These are phyloP conservation scores for Fusarium annulatum DNA, from an alignment of 2,329 filamentous ascomycete genomes.

Conservation along the genomic window DNA sequence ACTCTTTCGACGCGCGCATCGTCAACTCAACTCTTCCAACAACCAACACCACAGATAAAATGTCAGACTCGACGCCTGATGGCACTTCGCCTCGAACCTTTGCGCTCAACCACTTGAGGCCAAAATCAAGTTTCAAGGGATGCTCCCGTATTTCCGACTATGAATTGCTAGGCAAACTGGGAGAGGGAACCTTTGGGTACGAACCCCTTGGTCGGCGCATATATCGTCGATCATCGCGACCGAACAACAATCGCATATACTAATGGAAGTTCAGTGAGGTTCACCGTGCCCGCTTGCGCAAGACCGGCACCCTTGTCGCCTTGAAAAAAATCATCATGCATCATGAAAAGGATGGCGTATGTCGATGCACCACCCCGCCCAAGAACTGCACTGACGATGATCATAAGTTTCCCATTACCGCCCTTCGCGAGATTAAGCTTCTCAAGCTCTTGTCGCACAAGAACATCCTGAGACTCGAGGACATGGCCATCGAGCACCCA, in stretches of 20 bases:
- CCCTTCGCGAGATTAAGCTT: conserved; percentile 96
- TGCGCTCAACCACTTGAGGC: conserved; percentile 66
- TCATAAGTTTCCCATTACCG: conserved; percentile 92
- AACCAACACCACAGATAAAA: conserved; percentile 45
- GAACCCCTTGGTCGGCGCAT: conserved; percentile 44
- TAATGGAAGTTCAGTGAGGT: conserved; percentile 72
- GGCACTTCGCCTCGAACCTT: conserved; percentile 66
- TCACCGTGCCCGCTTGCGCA: conserved; percentile 84
- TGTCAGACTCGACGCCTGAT: conserved; percentile 47
- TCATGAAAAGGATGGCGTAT: conserved; percentile 94
- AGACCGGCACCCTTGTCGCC: conserved; percentile 80
- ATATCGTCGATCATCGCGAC: conserved; percentile 17
- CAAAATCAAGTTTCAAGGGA: conserved; percentile 75
- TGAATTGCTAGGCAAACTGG: conserved; percentile 83
- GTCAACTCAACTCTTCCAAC: conserved; percentile 19
- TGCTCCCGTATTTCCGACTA: conserved; percentile 88
- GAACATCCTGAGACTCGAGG: conserved; percentile 87
- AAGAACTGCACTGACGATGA: conserved; percentile 16
- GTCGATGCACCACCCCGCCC: conserved; percentile 45
- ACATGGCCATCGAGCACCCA: conserved; percentile 92
- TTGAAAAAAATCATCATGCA: conserved; percentile 99
- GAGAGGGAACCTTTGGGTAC: conserved; percentile 94
- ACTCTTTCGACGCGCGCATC: conserved; percentile 39
- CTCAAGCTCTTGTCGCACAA: conserved; percentile 93
- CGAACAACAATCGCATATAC: conserved; percentile 1